Evolutionary conservation across 2,329 filamentous ascomycete species (phyloP).

Genomic region (Fonsecaea pedrosoi): DNA sequence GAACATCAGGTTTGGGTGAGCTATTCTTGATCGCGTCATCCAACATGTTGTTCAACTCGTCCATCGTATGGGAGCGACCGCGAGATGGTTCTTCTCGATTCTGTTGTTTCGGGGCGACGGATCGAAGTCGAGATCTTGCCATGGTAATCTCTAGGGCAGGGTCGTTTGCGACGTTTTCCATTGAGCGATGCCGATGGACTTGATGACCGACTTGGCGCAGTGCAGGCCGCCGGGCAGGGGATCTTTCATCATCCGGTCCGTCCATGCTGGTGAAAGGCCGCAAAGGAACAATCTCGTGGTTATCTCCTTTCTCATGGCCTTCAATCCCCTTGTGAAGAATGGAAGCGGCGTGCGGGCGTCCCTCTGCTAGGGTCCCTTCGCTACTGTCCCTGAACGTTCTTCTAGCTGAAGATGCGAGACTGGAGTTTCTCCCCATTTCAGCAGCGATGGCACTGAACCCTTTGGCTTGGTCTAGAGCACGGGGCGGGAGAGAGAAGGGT

Average conservation of each 20-base stretch:
- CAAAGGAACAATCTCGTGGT: conserved; percentile 4
- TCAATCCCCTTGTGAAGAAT: conserved; percentile 7
- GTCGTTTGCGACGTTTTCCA: conserved; percentile 26
- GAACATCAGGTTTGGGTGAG: conserved; percentile 16
- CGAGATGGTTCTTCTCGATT: conserved; percentile 14
- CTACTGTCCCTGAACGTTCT: conserved; percentile 23
- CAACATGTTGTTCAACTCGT: conserved; percentile 39
- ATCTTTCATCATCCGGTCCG: conserved; percentile 5
- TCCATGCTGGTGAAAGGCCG: conserved; percentile 32
- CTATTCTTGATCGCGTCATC: conserved; percentile 38
- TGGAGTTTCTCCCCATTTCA: conserved; percentile 19
- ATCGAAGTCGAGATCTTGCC: conserved; percentile 33
- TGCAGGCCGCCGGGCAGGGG: not conserved
- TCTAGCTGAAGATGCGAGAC: conserved; percentile 21
- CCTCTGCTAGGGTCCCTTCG: conserved; percentile 28
- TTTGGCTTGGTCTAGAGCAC: conserved; percentile 17
- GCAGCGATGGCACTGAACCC: conserved; percentile 17
- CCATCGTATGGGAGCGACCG: conserved; percentile 31
- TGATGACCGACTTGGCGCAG: conserved; percentile 5
- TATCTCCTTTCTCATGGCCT: conserved; percentile 5
- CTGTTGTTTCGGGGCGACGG: conserved; percentile 25
- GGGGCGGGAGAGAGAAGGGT: conserved; percentile 21
- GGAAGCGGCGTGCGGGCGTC: conserved; percentile 20
- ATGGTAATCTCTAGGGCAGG: conserved; percentile 31
- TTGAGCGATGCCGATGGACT: conserved; percentile 27